A percentile compares a stretch with the other conserved stretches of the same genome.
Evolutionary conservation across 257 asterid species (phyloP).

Genomic region (Vinca minor): DNA sequence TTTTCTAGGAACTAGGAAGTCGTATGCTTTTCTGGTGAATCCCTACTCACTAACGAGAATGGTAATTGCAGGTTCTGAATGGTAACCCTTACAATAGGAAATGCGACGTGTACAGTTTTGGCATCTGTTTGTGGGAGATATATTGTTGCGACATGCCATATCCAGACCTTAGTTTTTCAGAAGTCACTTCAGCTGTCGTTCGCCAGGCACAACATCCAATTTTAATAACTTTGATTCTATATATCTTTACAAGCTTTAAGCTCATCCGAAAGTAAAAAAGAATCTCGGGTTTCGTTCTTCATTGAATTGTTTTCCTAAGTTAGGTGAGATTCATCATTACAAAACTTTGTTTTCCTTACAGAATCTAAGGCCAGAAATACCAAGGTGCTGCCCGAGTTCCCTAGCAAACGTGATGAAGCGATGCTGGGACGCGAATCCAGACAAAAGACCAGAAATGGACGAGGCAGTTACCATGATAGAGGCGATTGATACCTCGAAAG

Average conservation of each 20-base stretch:
- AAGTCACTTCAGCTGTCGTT: conserved; percentile 84
- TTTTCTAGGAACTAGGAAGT: neutral
- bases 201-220: conserved; percentile 50
- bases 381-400: conserved; percentile 77
- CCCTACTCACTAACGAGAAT: neutral
- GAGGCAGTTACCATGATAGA: conserved; percentile 72
- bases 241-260: neutral
- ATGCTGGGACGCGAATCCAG: conserved; percentile 87
- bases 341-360: conserved; percentile 15
- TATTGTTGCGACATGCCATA: conserved; percentile 92
- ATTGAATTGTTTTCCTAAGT: no score
- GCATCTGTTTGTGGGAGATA: conserved; percentile 84
- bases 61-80: conserved; percentile 59
- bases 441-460: conserved; percentile 83
- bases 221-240: no score
- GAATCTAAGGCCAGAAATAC: conserved; percentile 88
- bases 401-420: conserved; percentile 69
- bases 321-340: neutral
- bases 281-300: no score
- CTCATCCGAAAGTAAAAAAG: no score
- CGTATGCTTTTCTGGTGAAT: neutral
- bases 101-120: conserved; percentile 83
- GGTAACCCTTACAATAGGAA: conserved; percentile 70
- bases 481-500: conserved; percentile 73
- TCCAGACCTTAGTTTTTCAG: conserved; percentile 88